Evolutionary conservation across 1,139 yeast genomes (phyloP), one percentile per base, ranked within the genome.

Genomic region (Geotrichum siamense): DNA sequence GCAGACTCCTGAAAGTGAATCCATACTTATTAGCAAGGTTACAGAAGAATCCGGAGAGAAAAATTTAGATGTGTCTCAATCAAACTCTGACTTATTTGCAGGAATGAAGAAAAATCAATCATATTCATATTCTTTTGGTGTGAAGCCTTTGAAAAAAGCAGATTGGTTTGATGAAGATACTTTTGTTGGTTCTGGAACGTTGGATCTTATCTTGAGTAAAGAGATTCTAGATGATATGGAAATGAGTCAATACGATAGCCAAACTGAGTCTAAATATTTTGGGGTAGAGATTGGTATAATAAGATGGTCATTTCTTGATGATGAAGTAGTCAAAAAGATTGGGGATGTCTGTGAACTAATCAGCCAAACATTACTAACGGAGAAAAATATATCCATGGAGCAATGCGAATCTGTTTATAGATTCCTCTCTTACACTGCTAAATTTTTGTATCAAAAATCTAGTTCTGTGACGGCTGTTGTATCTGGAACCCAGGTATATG

Each of bases 261-360:
- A 20, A 22, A 21, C 17, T 12, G 30, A 37, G 43, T 27, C 35
- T 12, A 38, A 41, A 3, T 43, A 38, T 17, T 43, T 43, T 39
- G 47, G 47, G 2, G n/a, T 37, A 6, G 47, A 43, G n/a, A 35
- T 43, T 17, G 47, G 47, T 5, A 32, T 20, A 37, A 29, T 43
- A n/a, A 35, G 25, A 5, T 43, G 47, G 47, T 20, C 23, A 15
- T 19, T 20, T 29, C 15, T 17, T 13, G 12, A 28, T 30, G 9
- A n/a, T 19, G 20, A 28, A 12, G 41, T 29, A 2, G 41, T 38
- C 13, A 13, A 28, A 29, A 29, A 38, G 21, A 17, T 38, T 16
- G 15, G 12, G 29, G 23, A 20, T 17, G 13, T 15, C 5, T 36
- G 29, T 19, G 26, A 20, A 3, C 16, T 36, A 6, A 38, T 38